Conservation (phyloP, 768 basidiomycete species). For the Leccinum truebloodii region DNA sequence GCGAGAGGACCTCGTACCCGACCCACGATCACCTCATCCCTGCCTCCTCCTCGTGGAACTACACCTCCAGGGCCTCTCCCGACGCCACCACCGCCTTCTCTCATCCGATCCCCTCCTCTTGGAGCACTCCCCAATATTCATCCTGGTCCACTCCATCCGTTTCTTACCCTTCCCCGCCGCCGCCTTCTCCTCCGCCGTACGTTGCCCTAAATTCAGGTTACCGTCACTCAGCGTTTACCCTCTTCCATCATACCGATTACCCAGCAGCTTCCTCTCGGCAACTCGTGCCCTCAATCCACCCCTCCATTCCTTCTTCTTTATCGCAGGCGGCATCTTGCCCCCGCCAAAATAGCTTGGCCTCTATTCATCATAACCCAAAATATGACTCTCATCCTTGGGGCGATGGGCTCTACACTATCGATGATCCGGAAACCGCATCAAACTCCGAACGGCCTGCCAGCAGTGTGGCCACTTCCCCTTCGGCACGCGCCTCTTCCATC, state of each 20-base stretch:
- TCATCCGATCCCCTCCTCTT: constrained; percentile 18
- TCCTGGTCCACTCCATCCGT: constrained; percentile 17
- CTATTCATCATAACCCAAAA: constrained; percentile 17
- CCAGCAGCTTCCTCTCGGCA: constrained; percentile 20
- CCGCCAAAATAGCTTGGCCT: constrained; percentile 24
- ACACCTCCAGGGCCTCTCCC: constrained; percentile 24
- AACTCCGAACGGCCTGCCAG: constrained; percentile 37
- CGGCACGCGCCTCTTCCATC: constrained; percentile 37
- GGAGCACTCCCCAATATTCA: constrained; percentile 23
- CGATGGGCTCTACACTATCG: constrained; percentile 34
- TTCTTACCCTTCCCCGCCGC: constrained; percentile 24
- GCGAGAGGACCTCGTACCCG: constrained; percentile 26
- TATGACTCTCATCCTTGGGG: constrained; percentile 32
- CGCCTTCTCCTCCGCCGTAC: constrained; percentile 26
- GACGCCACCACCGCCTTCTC: constrained; percentile 17
- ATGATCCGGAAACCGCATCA: constrained; percentile 34
- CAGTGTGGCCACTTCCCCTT: constrained; percentile 37
- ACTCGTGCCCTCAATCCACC: constrained; percentile 15
- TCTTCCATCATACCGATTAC: constrained; percentile 26
- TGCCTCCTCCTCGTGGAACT: constrained; percentile 28
- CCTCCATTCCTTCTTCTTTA: constrained; percentile 21
- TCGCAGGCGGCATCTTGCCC: constrained; percentile 14
- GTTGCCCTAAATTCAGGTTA: constrained; percentile 21
- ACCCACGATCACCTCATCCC: constrained; percentile 26
- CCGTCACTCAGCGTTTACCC: constrained; percentile 26